Conservation (phyloP, 2,329 filamentous ascomycete genomes). For the Phaeosphaeriaceae sp. region DNA sequence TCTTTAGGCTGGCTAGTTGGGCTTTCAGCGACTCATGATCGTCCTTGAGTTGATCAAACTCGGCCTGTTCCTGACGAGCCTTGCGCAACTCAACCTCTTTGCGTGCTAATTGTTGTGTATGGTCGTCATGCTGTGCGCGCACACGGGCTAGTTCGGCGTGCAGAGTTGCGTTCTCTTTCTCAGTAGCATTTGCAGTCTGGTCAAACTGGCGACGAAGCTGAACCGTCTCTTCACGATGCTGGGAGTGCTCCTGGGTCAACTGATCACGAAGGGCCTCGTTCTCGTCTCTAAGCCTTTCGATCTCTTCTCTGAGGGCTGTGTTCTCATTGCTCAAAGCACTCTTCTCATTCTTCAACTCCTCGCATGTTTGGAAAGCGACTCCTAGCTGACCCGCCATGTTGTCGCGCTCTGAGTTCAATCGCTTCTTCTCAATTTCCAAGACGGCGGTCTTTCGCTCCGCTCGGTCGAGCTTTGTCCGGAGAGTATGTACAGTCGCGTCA, state of each 20-base stretch:
- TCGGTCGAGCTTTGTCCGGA: conserved; percentile 68
- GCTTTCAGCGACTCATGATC: conserved; percentile 73
- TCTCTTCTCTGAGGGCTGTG: conserved; percentile 43
- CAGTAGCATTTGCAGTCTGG: conserved; percentile 40
- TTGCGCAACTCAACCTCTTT: conserved; percentile 44
- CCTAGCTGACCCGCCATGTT: conserved; percentile 68
- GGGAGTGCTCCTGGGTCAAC: conserved; percentile 40
- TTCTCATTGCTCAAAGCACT: conserved; percentile 46
- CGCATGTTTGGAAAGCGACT: conserved; percentile 65
- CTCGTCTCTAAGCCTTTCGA: conserved; percentile 43
- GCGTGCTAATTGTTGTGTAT: conserved; percentile 42
- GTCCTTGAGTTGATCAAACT: conserved; percentile 65
- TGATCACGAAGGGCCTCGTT: conserved; percentile 44
- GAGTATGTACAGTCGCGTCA: conserved; percentile 64
- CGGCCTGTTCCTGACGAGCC: conserved; percentile 45
- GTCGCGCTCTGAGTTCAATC: conserved; percentile 68
- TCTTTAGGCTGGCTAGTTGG: conserved; percentile 77
- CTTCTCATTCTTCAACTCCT: conserved; percentile 56
- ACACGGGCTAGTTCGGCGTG: conserved; percentile 41
- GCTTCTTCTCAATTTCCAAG: conserved; percentile 68
- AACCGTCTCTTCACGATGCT: conserved; percentile 43
- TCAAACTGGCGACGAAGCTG: conserved; percentile 43
- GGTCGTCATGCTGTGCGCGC: conserved; percentile 44
- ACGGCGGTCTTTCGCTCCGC: conserved; percentile 67
- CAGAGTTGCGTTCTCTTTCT: conserved; percentile 43